Percentiles rank a stretch among this genome's conserved stretches.
Evolutionary conservation across 306 rosid genomes (phyloP).

Genomic region (Cajanus cajan): DNA sequence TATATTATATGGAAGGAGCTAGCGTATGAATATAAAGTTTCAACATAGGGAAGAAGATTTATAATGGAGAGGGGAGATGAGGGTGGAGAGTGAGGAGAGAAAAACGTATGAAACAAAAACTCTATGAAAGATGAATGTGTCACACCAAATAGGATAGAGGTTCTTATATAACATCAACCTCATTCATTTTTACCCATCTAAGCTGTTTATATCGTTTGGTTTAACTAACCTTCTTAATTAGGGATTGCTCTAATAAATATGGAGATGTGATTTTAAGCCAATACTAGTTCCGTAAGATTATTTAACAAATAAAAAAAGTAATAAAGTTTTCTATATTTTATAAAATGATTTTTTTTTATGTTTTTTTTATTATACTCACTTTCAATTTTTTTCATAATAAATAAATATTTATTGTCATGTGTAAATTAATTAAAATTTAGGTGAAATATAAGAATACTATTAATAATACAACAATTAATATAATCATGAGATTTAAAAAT

Average conservation of each 20-base stretch:
- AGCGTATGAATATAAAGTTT: neutral
- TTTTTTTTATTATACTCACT: too few species aligned
- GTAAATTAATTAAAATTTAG: too few species aligned
- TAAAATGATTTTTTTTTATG: too few species aligned
- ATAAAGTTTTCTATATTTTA: too few species aligned
- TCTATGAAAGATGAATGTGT: neutral
- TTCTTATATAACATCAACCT: neutral
- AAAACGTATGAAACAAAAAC: conserved; percentile 1
- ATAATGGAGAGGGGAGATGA: neutral
- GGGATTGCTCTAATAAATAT: neutral
- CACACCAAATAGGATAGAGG: neutral
- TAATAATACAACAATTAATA: too few species aligned
- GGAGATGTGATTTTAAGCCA: neutral
- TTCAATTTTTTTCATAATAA: too few species aligned
- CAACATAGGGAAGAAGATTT: neutral
- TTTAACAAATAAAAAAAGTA: too few species aligned
- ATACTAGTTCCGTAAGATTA: too few species aligned
- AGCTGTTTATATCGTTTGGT: neutral
- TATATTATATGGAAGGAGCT: neutral
- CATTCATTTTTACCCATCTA: neutral
- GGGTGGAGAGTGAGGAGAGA: neutral
- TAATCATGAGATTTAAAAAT: too few species aligned
- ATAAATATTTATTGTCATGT: too few species aligned
- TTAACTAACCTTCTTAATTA: neutral
- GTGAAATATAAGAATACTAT: too few species aligned